Base-by-base conservation (phyloP, 2,329 filamentous ascomycete genomes). In the Calonectria naviculata region DNA sequence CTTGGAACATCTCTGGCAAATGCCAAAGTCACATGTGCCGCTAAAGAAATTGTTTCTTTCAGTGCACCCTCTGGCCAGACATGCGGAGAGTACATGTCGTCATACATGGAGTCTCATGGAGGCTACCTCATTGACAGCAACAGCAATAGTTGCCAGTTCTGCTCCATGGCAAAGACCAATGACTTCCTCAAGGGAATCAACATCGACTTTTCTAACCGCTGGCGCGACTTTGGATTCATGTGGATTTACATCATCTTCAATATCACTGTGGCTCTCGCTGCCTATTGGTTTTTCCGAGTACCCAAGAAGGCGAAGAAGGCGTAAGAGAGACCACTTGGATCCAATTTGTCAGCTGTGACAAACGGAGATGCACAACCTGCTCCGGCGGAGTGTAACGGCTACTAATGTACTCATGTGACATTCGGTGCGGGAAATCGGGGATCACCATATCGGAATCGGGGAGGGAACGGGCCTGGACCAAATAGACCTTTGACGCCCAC, bases 11-110 rank as follows among this genome's bases (percentile, higher is more conserved):
- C 89, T 0, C 83, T 96, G 29, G 91, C 91, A 12, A 89, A 91
- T 74, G 88, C 89, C 0, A 47, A 78, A 0, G 89, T 94, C 26
- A 75, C 79, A 1, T 96, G 94, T 80, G 88, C 91, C 1, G 42
- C 78, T 1, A 93, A 92, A 76, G 94, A 97, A 80, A 84, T 89
- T 67, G 84, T 93, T 26, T 81, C 83, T 8, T 92, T 97, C 78
- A 83, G 89, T 26, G 89, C 93, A 0, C 87, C 89, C 0, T 68
- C 78, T 1, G 85, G 85, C 10, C 72, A 82, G 68, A 93, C 86
- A 0, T 94, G 92, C 78, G 83, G 76, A 2, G 74, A 87, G 21
- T 94, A 93, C 78, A 79, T 93, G 79, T 72, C 77, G 5, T 44
- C 77, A 1, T 91, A 88, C 74, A 84, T 90, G 6, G 69, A 76